A percentile compares a stretch with the other conserved stretches of the same genome.
phyloP scores from a whole-genome alignment of 2,329 filamentous ascomycete genomes.

The Rosellinia necatrix region DNA sequence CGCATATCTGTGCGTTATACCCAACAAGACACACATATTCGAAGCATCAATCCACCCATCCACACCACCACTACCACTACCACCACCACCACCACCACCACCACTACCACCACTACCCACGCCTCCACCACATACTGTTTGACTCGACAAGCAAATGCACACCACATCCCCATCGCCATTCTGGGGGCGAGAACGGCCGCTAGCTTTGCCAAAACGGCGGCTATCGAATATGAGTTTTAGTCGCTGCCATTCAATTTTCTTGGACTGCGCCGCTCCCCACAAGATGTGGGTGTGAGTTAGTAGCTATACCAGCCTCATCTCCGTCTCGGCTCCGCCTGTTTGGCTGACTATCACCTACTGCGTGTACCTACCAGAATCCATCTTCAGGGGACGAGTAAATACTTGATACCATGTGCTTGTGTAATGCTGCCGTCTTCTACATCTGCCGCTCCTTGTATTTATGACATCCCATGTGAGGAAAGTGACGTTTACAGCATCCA shows the following conservation, averaged over 20 bases:
- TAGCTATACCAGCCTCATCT: neutral
- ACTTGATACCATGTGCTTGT: too few species aligned
- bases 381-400: neutral
- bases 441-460: neutral
- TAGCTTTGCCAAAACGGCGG: neutral
- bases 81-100: neutral
- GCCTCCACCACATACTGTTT: slow-evolving; percentile 5
- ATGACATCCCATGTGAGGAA: too few species aligned
- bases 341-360: neutral
- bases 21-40: slow-evolving; percentile 16
- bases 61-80: slow-evolving; percentile 18
- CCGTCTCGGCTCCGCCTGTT: too few species aligned
- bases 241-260: neutral
- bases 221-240: neutral
- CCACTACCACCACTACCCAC: neutral
- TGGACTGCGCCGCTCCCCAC: neutral
- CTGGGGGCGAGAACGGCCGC: neutral
- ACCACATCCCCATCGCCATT: neutral
- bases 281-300: too few species aligned
- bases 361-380: neutral
- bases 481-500: too few species aligned
- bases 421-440: neutral
- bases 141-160: slow-evolving; percentile 16
- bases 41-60: slow-evolving; percentile 25
- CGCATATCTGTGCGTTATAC: slow-evolving; percentile 19